Percentiles rank a stretch among this genome's conserved stretches.
phyloP scores from a whole-genome alignment of 306 rosid species.

The Senna siamea region DNA sequence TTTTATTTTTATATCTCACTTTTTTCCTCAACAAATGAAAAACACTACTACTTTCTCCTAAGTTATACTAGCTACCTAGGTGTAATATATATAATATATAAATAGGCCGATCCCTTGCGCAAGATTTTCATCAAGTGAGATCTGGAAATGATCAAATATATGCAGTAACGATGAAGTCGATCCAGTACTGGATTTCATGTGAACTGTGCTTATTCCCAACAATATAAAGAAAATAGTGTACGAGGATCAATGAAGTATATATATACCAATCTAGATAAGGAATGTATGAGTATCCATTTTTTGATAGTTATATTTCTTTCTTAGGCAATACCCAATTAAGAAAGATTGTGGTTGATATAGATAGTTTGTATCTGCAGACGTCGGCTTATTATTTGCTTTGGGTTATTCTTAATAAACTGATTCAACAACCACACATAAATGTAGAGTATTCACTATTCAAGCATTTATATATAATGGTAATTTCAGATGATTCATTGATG shows the following conservation, averaged over 20 bases:
- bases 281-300: neutral
- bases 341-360: slow-evolving; percentile 33
- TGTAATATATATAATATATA: too few species aligned
- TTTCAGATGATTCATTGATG: slow-evolving; percentile 33
- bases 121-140: too few species aligned
- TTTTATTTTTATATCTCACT: too few species aligned
- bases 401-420: too few species aligned
- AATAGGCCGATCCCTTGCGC: too few species aligned
- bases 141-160: too few species aligned
- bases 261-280: neutral
- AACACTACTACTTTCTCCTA: too few species aligned
- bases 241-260: neutral
- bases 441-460: neutral
- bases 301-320: neutral
- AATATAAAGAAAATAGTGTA: neutral
- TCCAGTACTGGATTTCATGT: too few species aligned
- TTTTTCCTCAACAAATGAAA: too few species aligned
- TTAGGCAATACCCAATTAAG: slow-evolving; percentile 1
- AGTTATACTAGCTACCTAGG: too few species aligned
- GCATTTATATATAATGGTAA: neutral
- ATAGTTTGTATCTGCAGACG: neutral
- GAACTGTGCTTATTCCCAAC: slow-evolving; percentile 6
- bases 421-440: too few species aligned
- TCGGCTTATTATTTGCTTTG: neutral
- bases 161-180: too few species aligned